Percentiles rank a stretch among this genome's conserved stretches.
These are phyloP conservation scores for Hondaea fermentalgiana DNA, from an alignment of 108 stramenopile genomes.

Conservation along the genomic window DNA sequence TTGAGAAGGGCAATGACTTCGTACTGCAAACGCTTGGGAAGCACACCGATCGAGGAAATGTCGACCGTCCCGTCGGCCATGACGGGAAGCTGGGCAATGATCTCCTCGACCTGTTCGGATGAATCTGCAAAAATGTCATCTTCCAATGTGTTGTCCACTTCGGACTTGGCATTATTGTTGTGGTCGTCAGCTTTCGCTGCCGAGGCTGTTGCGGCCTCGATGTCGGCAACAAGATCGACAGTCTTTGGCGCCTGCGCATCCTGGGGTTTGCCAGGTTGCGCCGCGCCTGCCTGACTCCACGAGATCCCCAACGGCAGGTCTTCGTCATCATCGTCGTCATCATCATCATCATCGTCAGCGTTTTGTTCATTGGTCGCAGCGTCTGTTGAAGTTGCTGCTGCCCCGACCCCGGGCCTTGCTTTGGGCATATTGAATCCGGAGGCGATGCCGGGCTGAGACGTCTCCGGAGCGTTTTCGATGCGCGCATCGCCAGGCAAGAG, in stretches of 20 bases:
- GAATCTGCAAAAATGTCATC: not conserved
- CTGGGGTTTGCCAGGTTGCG: not conserved
- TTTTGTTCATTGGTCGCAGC: not conserved
- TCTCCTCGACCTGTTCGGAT: constrained; percentile 6
- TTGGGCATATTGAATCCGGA: not conserved
- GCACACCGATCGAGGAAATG: constrained; percentile 53
- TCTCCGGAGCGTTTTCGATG: not conserved
- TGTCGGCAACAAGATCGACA: not conserved
- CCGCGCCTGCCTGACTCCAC: not conserved
- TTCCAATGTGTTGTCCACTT: not conserved
- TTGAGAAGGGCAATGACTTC: constrained; percentile 65
- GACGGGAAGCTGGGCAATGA: constrained; percentile 15
- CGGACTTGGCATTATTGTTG: not conserved
- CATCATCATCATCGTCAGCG: not conserved
- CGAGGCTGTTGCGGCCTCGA: not conserved
- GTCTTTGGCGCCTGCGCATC: not conserved
- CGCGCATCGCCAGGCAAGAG: not conserved
- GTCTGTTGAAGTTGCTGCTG: not conserved
- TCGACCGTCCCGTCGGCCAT: constrained; percentile 27
- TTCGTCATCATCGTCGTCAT: not conserved
- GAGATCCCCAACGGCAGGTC: not conserved
- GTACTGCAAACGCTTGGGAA: constrained; percentile 64
- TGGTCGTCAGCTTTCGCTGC: not conserved
- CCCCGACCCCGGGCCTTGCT: not conserved
- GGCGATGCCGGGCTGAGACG: not conserved